Evolutionary conservation across 2,329 filamentous ascomycete genomes (phyloP), one percentile per base, ranked within the genome.

Genomic region (Trichophyton benhamiae): DNA sequence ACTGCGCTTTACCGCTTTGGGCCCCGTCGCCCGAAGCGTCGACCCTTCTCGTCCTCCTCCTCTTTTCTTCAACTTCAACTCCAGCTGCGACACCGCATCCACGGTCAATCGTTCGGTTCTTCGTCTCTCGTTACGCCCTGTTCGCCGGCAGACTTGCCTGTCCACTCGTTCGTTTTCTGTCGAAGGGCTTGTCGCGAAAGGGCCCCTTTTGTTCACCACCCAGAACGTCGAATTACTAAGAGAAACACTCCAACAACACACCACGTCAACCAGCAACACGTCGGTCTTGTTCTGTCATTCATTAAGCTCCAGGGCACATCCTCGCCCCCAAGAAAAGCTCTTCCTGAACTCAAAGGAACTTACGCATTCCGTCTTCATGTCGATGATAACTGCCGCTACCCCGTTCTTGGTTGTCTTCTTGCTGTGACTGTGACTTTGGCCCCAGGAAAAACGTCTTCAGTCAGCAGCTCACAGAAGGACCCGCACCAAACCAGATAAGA

Each of bases 51-150:
- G 9, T 17, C 22, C 0, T 53, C 17, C 11, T 22, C 17, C 9
- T 42, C 44, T 30, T 38, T 25, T 30, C 17, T 7, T 48, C 33
- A 9, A n/a, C 57, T 44, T 30, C 57, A 15, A 44, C n/a, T 36
- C 20, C 44, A 20, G 17, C 9, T 20, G 9, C 55, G 27, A 30
- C n/a, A 11, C 11, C 22, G 22, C 17, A 17, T 42, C 44, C 42
- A 22, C 38, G 13, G 9, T 59, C 36, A 33, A 27, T 44, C 57
- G 44, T 15, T 36, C 41, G 27, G n/a, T 36, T 30, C 44, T 33
- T 17, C 38, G 38, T 49, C 25, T 61, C 33, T 41, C 33, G 30
- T 53, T 62, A 36, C 42, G 59, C 52, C 59, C 38, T 41, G 15
- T 53, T 53, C n/a, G 22, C 11, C 49, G 22, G 49, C 22, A 30